These are phyloP conservation scores for Pelargonium citronellum DNA, from an alignment of 441 rosid species.

Conservation along the genomic window DNA sequence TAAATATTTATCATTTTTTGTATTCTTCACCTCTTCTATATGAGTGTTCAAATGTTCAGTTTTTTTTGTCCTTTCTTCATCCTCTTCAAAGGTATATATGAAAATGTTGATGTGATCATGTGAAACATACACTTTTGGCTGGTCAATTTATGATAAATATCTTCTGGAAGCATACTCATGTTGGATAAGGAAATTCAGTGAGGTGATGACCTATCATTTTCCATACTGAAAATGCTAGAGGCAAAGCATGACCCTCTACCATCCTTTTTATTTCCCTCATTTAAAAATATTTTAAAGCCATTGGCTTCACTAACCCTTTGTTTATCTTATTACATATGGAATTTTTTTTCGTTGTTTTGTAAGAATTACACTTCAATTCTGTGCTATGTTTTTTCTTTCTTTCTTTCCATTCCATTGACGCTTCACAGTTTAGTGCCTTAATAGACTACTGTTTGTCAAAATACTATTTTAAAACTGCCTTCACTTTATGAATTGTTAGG, in stretches of 20 bases:
- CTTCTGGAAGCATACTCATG: background rate
- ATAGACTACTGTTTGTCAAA: background rate
- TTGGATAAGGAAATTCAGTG: slow-evolving; percentile 5
- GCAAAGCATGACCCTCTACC: background rate
- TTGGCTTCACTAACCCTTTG: background rate
- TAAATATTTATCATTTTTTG: background rate
- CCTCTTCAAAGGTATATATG: background rate
- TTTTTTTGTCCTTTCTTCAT: background rate
- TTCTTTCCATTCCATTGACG: background rate
- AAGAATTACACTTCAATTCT: background rate
- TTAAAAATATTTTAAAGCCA: background rate
- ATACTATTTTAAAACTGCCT: background rate
- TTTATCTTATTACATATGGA: background rate
- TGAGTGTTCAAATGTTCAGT: background rate
- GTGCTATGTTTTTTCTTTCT: background rate
- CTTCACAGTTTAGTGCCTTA: background rate
- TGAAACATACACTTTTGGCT: background rate
- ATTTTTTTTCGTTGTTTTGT: background rate
- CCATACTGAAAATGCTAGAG: background rate
- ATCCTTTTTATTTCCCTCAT: background rate
- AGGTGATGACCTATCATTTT: slow-evolving; percentile 2
- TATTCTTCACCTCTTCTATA: background rate
- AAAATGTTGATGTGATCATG: background rate
- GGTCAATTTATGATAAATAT: background rate
- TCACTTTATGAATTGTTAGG: background rate